Percentiles rank a stretch among this genome's conserved stretches.
phyloP scores from a whole-genome alignment of 768 basidiomycete genomes.

The Coprinopsis cinerea region DNA sequence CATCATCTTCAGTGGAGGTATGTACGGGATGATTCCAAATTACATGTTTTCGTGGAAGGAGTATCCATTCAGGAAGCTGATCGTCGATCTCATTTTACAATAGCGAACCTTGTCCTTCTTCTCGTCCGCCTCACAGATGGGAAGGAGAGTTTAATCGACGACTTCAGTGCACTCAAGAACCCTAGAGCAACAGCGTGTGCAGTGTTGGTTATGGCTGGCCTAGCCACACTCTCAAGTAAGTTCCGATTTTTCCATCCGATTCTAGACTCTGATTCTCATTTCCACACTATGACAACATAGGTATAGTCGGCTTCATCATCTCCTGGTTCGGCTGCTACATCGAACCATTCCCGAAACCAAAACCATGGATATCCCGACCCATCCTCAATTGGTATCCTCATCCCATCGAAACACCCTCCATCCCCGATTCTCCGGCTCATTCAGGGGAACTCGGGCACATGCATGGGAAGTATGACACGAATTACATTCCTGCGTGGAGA shows the following conservation, averaged over 20 bases:
- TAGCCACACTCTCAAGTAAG: slow-evolving; percentile 4
- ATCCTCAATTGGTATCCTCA: slow-evolving; percentile 1
- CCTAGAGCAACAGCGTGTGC: background rate
- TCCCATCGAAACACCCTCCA: background rate
- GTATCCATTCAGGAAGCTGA: slow-evolving; percentile 1
- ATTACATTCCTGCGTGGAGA: background rate
- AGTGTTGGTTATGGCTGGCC: background rate
- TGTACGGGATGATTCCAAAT: too few relatives aligned
- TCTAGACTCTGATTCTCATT: background rate
- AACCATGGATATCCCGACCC: background rate
- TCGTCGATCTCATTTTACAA: background rate
- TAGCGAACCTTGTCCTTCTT: slow-evolving; percentile 4
- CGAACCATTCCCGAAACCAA: slow-evolving; percentile 3
- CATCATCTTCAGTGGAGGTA: slow-evolving; percentile 3
- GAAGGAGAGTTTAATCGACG: background rate
- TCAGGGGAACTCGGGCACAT: background rate
- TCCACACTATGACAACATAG: background rate
- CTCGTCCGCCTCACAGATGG: background rate
- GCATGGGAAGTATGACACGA: background rate
- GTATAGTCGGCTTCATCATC: slow-evolving; percentile 5
- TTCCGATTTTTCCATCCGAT: background rate
- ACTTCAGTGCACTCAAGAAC: background rate
- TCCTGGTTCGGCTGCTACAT: slow-evolving; percentile 4
- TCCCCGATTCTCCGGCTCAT: background rate
- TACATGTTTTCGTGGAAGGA: slow-evolving; percentile 3